These are phyloP conservation scores for Rubus idaeus DNA, from an alignment of 306 rosid species.

Conservation along the genomic window DNA sequence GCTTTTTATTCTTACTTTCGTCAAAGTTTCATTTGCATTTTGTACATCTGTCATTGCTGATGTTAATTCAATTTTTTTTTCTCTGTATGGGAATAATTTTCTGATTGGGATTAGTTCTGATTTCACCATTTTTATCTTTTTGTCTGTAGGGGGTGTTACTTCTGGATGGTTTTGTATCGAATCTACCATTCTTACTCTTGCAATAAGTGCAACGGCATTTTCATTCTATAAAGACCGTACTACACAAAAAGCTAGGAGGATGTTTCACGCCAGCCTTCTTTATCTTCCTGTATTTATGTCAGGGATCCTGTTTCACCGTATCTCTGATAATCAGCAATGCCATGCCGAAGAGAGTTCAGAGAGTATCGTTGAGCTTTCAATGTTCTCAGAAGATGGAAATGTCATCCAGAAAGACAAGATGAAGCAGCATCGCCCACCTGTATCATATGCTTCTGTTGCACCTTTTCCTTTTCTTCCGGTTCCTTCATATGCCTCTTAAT, in stretches of 20 bases:
- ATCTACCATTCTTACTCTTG: constrained; percentile 80
- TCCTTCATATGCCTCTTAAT: constrained; percentile 50
- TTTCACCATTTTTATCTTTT: constrained; percentile 12
- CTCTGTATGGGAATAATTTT: not conserved
- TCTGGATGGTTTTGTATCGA: constrained; percentile 91
- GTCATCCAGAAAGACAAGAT: constrained; percentile 22
- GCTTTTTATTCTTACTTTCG: not conserved
- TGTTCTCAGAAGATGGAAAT: constrained; percentile 28
- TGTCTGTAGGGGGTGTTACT: constrained; percentile 81
- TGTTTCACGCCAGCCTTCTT: constrained; percentile 93
- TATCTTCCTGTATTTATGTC: constrained; percentile 94
- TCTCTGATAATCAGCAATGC: constrained; percentile 39
- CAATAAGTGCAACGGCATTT: constrained; percentile 72
- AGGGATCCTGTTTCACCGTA: constrained; percentile 83
- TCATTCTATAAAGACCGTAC: constrained; percentile 77
- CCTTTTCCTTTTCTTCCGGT: constrained; percentile 94
- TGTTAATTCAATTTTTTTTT: too few species aligned
- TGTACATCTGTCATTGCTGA: not conserved
- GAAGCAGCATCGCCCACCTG: constrained; percentile 56
- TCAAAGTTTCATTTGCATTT: not conserved
- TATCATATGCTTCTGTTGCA: constrained; percentile 80
- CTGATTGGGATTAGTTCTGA: not conserved
- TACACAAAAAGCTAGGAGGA: constrained; percentile 70
- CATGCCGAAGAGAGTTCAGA: constrained; percentile 34
- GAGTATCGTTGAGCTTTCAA: constrained; percentile 25